These are phyloP conservation scores for Sugiyamaella neomexicana DNA, from an alignment of 1,139 yeast species.

Conservation along the genomic window DNA sequence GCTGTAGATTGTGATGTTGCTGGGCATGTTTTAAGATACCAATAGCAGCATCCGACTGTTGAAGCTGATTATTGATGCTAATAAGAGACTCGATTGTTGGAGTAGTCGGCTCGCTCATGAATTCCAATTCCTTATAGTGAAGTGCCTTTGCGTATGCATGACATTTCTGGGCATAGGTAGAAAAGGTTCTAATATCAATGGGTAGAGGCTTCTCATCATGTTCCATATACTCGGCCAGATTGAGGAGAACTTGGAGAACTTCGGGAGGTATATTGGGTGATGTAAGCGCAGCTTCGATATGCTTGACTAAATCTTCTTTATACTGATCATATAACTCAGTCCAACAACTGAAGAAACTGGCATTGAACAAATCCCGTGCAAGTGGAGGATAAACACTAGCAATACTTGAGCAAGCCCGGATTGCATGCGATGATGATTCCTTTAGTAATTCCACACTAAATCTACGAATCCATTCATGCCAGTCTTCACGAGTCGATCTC, in stretches of 20 bases:
- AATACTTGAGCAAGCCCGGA: conserved; percentile 88
- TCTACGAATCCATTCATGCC: conserved; percentile 97
- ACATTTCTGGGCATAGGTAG: conserved; percentile 90
- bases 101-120: conserved; percentile 88
- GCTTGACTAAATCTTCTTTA: conserved; percentile 84
- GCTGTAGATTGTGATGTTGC: conserved; percentile 84
- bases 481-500: conserved; percentile 87
- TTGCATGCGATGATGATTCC: conserved; percentile 93
- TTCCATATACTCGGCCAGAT: conserved; percentile 94
- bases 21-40: conserved; percentile 97
- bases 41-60: conserved; percentile 96
- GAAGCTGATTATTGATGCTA: conserved; percentile 88
- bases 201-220: conserved; percentile 95
- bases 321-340: conserved; percentile 86
- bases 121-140: conserved; percentile 93
- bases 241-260: conserved; percentile 83
- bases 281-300: conserved; percentile 82
- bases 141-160: conserved; percentile 98
- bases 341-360: conserved; percentile 97
- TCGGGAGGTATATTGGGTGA: conserved; percentile 96
- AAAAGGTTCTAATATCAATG: conserved; percentile 81
- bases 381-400: conserved; percentile 88
- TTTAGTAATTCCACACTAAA: conserved; percentile 81
- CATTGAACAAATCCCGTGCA: conserved; percentile 89
- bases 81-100: conserved; percentile 91